Base-by-base conservation (phyloP, 495 filamentous ascomycete genomes). In the Daldinia childiae region DNA sequence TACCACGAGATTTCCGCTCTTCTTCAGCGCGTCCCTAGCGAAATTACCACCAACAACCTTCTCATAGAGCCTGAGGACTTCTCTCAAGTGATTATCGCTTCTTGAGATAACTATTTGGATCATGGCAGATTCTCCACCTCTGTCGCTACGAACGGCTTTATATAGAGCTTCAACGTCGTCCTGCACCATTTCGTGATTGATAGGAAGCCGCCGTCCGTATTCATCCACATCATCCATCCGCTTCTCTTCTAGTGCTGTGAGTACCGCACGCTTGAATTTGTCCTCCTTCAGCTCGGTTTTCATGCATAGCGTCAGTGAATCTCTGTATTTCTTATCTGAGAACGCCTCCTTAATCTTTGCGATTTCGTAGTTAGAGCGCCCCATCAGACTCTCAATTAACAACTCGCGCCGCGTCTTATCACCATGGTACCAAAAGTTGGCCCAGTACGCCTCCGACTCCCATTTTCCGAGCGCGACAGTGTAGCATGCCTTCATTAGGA, bases 351-450 rank as follows among this genome's bases (percentile, higher is more conserved):
- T 98, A 83, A 99, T 98, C 64, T 88, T 84, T n/a, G 88, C 83
- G 66, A 98, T 93, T 68, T 98, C 96, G 17, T 86, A 83, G 74
- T 97, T 97, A 12, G 88, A 89, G 15, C 93, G 89, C 0, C 95
- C 95, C 86, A 98, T 95, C 14, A 99, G 82, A 9, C 90, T 88
- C 77, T 99, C 95, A 74, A 99, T 98, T 50, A 99, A 86, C 21
- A 99, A 82, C 77, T 99, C 93, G 19, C 93, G 87, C 2, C 93
- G 86, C 3, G 88, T 91, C 71, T 91, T 92, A 68, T 92, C 90
- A 38, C 91, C 90, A 77, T 98, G 95, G 82, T 98, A 99, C 90
- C 94, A 99, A 80, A 92, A 97, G 75, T 98, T 99, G 51, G 96
- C 95, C 93, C 95, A 99, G 84, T 95, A 98, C 1, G 92, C 94